Evolutionary conservation across 768 basidiomycete genomes (phyloP).

Genomic region (Porphyrellus cyaneotinctus): DNA sequence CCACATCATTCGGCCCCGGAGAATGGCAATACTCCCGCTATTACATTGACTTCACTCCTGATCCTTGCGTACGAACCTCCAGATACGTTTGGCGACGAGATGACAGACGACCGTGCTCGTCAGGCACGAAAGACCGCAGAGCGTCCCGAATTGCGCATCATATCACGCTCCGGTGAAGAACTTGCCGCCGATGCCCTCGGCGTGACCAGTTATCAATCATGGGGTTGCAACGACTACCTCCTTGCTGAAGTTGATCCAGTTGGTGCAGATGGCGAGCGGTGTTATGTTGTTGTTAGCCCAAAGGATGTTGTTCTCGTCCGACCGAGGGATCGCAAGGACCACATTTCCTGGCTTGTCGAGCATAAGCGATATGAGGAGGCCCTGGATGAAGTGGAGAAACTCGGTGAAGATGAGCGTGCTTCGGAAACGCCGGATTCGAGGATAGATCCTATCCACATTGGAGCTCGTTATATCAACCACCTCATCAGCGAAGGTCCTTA

Average conservation of each 20-base stretch:
- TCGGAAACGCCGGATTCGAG: constrained; percentile 35
- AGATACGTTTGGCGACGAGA: constrained; percentile 63
- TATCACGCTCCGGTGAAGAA: constrained; percentile 86
- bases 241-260: constrained; percentile 49
- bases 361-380: constrained; percentile 86
- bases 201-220: constrained; percentile 73
- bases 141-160: constrained; percentile 91
- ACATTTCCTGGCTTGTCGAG: constrained; percentile 90
- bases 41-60: constrained; percentile 66
- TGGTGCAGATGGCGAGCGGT: constrained; percentile 36
- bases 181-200: constrained; percentile 78
- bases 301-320: constrained; percentile 83
- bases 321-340: constrained; percentile 84
- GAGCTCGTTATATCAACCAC: constrained; percentile 81
- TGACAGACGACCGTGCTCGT: constrained; percentile 63
- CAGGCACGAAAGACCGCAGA: constrained; percentile 83
- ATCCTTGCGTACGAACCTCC: constrained; percentile 85
- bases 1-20: constrained; percentile 14
- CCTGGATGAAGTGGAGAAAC: constrained; percentile 69
- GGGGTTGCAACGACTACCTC: constrained; percentile 90
- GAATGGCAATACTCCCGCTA: constrained; percentile 19
- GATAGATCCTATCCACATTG: constrained; percentile 65
- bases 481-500: constrained; percentile 72
- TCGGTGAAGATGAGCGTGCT: constrained; percentile 32
- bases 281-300: constrained; percentile 84